phyloP scores from a whole-genome alignment of 2,329 filamentous ascomycete species.

The Pseudogymnoascus sp. region DNA sequence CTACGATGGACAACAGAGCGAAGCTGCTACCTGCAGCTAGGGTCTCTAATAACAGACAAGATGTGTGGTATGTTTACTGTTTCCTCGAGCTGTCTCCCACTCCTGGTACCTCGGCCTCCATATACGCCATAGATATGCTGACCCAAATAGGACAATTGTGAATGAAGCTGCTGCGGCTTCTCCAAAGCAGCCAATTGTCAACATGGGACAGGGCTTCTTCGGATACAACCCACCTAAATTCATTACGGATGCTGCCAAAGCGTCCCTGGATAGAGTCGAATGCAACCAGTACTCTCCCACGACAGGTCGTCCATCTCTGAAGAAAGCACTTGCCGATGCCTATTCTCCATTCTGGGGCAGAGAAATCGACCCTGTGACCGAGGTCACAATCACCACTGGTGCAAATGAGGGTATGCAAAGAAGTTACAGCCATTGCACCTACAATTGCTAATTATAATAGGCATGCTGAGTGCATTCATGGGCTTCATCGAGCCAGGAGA shows the following conservation, averaged over 20 bases:
- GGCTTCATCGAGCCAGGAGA: slow-evolving; percentile 89
- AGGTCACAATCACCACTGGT: slow-evolving; percentile 89
- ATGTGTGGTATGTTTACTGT: slow-evolving; percentile 44
- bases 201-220: slow-evolving; percentile 64
- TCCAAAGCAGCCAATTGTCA: slow-evolving; percentile 55
- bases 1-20: slow-evolving; percentile 23
- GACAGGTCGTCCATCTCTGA: slow-evolving; percentile 81
- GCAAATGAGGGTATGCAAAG: slow-evolving; percentile 60
- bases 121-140: not conserved
- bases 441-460: slow-evolving; percentile 27
- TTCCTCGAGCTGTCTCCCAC: not conserved
- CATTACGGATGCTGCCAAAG: slow-evolving; percentile 83
- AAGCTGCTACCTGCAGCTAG: slow-evolving; percentile 43
- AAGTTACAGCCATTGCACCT: not conserved
- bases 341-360: slow-evolving; percentile 87
- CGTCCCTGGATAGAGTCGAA: slow-evolving; percentile 80
- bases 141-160: slow-evolving; percentile 47
- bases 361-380: slow-evolving; percentile 74
- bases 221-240: slow-evolving; percentile 93
- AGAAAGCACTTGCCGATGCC: slow-evolving; percentile 85
- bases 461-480: slow-evolving; percentile 97
- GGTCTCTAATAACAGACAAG: slow-evolving; percentile 45
- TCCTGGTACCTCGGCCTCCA: not conserved
- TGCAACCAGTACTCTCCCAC: slow-evolving; percentile 99
- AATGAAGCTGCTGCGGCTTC: slow-evolving; percentile 57